Conservation (phyloP, 768 basidiomycete species). For the Rhizopogon salebrosus region DNA sequence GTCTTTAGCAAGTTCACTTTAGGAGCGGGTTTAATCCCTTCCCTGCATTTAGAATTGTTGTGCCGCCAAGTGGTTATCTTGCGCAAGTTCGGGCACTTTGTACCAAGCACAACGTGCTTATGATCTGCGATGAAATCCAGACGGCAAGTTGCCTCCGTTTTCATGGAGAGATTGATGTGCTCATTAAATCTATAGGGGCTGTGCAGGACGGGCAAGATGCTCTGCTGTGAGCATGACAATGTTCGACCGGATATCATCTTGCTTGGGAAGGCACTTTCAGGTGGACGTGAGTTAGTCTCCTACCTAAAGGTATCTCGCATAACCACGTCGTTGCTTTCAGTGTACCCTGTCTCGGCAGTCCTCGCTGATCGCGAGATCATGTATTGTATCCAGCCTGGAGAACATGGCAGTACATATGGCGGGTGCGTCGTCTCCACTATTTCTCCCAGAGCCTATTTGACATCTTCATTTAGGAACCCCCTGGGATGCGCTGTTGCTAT, state of each 20-base stretch:
- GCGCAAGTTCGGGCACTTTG: constrained; percentile 73
- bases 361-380: constrained; percentile 89
- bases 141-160: constrained; percentile 44
- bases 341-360: constrained; percentile 96
- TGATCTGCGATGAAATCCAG: constrained; percentile 98
- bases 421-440: constrained; percentile 48
- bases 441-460: not conserved
- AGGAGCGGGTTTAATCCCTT: not conserved
- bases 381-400: constrained; percentile 91
- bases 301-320: constrained; percentile 6
- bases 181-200: constrained; percentile 52
- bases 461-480: constrained; percentile 59
- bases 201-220: constrained; percentile 90
- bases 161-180: constrained; percentile 4
- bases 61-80: constrained; percentile 87
- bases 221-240: constrained; percentile 82
- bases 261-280: constrained; percentile 94
- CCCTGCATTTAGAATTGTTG: constrained; percentile 63
- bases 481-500: constrained; percentile 95
- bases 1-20: constrained; percentile 21
- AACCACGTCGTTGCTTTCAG: constrained; percentile 31
- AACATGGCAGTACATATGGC: constrained; percentile 95
- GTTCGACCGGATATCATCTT: constrained; percentile 89
- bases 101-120: constrained; percentile 87
- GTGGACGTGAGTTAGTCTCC: constrained; percentile 61